These are phyloP conservation scores for Capsicum rhomboideum DNA, from an alignment of 257 asterid genomes.

Conservation along the genomic window DNA sequence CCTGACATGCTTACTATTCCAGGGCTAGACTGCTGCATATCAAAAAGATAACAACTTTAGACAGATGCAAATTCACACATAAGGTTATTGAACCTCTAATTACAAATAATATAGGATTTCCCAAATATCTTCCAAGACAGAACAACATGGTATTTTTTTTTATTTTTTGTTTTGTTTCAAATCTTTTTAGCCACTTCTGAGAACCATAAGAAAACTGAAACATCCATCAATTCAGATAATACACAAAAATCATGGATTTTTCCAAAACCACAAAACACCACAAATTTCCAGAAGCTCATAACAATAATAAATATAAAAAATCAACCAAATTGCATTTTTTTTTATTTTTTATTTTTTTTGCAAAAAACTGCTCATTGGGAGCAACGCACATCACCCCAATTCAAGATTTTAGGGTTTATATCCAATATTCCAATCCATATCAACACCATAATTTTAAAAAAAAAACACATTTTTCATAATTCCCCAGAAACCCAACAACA, in stretches of 20 bases:
- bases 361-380: neutral
- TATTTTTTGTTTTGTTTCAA: neutral
- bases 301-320: neutral
- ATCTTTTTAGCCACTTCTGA: neutral
- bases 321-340: neutral
- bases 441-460: neutral
- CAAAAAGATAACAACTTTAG: neutral
- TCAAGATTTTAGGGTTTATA: neutral
- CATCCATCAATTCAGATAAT: neutral
- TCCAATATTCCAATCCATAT: neutral
- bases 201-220: neutral
- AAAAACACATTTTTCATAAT: neutral
- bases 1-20: slow-evolving; percentile 29
- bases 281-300: neutral
- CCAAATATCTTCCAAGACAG: neutral
- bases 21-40: slow-evolving; percentile 19
- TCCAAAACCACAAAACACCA: neutral
- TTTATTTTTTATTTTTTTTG: too few species aligned
- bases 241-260: neutral
- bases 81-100: neutral
- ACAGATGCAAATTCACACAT: neutral
- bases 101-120: neutral
- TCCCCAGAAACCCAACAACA: neutral
- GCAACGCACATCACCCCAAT: neutral
- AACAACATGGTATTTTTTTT: neutral